Percentiles rank a stretch among this genome's conserved stretches.
Conservation (phyloP, 768 basidiomycete species). For the Suillus plorans region DNA sequence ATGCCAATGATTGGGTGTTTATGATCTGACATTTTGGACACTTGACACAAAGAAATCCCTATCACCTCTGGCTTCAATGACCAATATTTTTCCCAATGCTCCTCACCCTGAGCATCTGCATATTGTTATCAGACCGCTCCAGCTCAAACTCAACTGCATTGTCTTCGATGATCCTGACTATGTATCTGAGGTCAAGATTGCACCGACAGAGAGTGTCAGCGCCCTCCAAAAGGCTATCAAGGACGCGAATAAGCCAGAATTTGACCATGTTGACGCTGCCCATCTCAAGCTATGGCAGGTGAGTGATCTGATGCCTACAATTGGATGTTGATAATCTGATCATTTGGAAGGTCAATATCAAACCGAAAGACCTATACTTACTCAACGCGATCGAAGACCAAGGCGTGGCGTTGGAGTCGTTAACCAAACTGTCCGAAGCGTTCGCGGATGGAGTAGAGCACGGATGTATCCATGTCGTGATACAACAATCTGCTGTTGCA, state of each 20-base stretch:
- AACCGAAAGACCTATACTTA: too few species aligned
- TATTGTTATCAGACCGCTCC: constrained; percentile 1
- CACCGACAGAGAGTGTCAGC: not conserved
- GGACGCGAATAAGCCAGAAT: not conserved
- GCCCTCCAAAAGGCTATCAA: not conserved
- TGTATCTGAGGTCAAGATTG: constrained; percentile 3
- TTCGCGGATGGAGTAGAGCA: too few species aligned
- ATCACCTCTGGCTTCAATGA: not conserved
- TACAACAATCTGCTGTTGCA: too few species aligned
- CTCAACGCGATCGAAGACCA: too few species aligned
- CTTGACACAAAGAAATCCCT: not conserved
- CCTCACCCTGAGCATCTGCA: not conserved
- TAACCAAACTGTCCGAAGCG: too few species aligned
- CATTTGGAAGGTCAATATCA: not conserved
- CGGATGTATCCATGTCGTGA: too few species aligned
- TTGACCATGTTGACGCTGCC: not conserved
- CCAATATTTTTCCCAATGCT: not conserved
- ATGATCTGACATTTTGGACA: too few species aligned
- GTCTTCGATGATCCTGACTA: not conserved
- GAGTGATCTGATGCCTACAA: not conserved
- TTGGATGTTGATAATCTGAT: not conserved
- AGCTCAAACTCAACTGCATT: not conserved
- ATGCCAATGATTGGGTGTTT: too few species aligned
- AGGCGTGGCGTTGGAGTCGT: not conserved
- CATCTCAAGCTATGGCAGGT: not conserved